Conservation (phyloP, 2,329 filamentous ascomycete species). For the Fusarium praegraminearum region DNA sequence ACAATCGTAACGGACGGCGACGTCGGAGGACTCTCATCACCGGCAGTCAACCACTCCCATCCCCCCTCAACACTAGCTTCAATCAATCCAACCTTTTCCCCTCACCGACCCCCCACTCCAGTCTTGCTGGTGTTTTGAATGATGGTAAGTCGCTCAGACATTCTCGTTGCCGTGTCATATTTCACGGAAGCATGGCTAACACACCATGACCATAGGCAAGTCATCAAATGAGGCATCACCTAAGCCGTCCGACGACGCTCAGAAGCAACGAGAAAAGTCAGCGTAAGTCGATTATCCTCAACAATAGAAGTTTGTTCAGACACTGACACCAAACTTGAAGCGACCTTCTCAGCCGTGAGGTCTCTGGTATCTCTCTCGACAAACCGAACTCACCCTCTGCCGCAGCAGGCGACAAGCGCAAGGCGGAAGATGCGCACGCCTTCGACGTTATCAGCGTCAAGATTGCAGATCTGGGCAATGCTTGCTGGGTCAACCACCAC, state of each 20-base stretch:
- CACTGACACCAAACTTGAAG: constrained; percentile 57
- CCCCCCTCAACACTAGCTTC: constrained; percentile 92
- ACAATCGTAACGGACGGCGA: constrained; percentile 90
- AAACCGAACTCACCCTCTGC: constrained; percentile 69
- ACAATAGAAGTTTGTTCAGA: neutral
- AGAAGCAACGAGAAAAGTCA: constrained; percentile 91
- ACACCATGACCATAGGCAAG: constrained; percentile 45
- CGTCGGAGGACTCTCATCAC: constrained; percentile 94
- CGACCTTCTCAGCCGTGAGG: constrained; percentile 90
- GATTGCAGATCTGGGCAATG: constrained; percentile 97
- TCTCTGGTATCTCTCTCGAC: constrained; percentile 93
- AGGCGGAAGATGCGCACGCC: constrained; percentile 67
- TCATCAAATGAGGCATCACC: constrained; percentile 60
- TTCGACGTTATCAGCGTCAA: constrained; percentile 94
- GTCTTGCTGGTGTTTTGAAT: constrained; percentile 85
- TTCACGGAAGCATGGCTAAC: constrained; percentile 24
- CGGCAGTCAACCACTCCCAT: constrained; percentile 94
- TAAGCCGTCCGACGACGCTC: constrained; percentile 70
- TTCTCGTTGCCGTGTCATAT: neutral
- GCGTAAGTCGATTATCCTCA: constrained; percentile 72
- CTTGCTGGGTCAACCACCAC: constrained; percentile 98
- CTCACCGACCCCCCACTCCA: constrained; percentile 74
- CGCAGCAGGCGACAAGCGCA: constrained; percentile 70
- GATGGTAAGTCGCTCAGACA: constrained; percentile 69
- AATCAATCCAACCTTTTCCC: constrained; percentile 79